These are phyloP conservation scores for Sarcodon sp. DNA, from an alignment of 768 basidiomycete species.

Conservation along the genomic window DNA sequence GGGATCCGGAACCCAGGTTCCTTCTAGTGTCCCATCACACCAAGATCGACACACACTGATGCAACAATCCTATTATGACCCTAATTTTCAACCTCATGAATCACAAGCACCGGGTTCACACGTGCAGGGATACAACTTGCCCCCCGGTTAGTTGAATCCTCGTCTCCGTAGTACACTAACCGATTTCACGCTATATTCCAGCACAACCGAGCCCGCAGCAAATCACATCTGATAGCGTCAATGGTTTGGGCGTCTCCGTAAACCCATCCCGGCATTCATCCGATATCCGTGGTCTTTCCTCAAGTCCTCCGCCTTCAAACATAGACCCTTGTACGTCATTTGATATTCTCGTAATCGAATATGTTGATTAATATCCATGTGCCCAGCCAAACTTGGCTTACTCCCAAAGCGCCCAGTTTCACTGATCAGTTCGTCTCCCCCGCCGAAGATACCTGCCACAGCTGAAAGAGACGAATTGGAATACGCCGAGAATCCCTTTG, in stretches of 20 bases:
- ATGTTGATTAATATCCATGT: not conserved
- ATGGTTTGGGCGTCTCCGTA: too few relatives aligned
- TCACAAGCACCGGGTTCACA: too few relatives aligned
- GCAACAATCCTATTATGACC: not conserved
- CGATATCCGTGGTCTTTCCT: too few relatives aligned
- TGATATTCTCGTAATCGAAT: too few relatives aligned
- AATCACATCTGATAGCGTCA: too few relatives aligned
- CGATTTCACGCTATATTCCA: too few relatives aligned
- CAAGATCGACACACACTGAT: not conserved
- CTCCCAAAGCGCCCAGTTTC: slow-evolving; percentile 68
- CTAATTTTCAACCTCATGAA: too few relatives aligned
- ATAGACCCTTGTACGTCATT: slow-evolving; percentile 2
- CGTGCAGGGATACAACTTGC: too few relatives aligned
- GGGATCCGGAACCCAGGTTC: not conserved
- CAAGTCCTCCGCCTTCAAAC: not conserved
- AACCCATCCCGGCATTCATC: too few relatives aligned
- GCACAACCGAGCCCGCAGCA: too few relatives aligned
- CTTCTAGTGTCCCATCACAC: not conserved
- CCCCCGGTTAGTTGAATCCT: too few relatives aligned
- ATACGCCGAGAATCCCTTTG: slow-evolving; percentile 67
- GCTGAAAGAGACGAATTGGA: slow-evolving; percentile 47
- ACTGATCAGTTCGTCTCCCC: slow-evolving; percentile 21
- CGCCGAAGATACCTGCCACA: slow-evolving; percentile 15
- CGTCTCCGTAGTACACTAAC: too few relatives aligned
- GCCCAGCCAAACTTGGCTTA: slow-evolving; percentile 50